Evolutionary conservation across 2,329 filamentous ascomycete species (phyloP), one percentile per base, ranked within the genome.

Genomic region (Sporothrix protearum): DNA sequence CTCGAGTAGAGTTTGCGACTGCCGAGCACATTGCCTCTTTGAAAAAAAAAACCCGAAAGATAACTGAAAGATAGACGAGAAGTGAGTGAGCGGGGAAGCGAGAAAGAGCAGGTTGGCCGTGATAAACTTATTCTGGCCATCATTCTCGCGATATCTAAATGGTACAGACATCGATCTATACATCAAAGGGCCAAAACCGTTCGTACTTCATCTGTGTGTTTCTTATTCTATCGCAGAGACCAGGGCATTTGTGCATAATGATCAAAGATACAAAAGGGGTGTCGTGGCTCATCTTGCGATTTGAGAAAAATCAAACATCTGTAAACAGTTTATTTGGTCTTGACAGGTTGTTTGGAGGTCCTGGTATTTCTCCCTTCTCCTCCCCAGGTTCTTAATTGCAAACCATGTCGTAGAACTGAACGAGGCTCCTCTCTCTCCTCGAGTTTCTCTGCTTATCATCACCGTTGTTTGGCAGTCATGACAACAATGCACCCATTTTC

Each of bases 241-340:
- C 68, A 69, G 25, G 68, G 39, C 61, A 59, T 69, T 59, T 61
- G 53, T 22, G 33, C 30, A n/a, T 49, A 68, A 59, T 45, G 61
- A 66, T 8, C 16, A n/a, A 61, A 22, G 33, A 16, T 5, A 6
- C 61, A 47, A 36, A 51, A 25, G 14, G 36, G 64, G 42, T 67
- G 45, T 67, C 30, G 45, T 67, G 28, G 64, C 55, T 22, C n/a
- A 4, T 47, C 30, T 12, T 30, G 53, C 33, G n/a, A 59, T 47
- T 30, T 25, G 25, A 69, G 39, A 47, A 47, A 3, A 14, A n/a
- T 5, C 14, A 42, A 28, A 10, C 39, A 47, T 28, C 61, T 16
- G 39, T 30, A 33, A 66, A 49, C 9, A n/a, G 51, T 61, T 69
- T 59, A 69, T 69, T 47, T 69, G 68, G 25, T 53, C 25, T 70